Evolutionary conservation across 176 grass and related monocot species (phyloP).

Genomic region (sorghum (Sorghum bicolor)): Sorghum_bicolor_NCBIv3 NC_012879.2:9008501-9009000

Average conservation of each 20-base stretch:
- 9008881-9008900: slow-evolving; percentile 51
- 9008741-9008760: slow-evolving; percentile 54
- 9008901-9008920: slow-evolving; percentile 84
- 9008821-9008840: background rate
- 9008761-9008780: slow-evolving; percentile 83
- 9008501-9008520: slow-evolving; percentile 12
- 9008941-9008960: slow-evolving; percentile 88
- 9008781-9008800: slow-evolving; percentile 76
- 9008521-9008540: background rate
- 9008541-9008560: slow-evolving; percentile 23
- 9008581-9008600: background rate
- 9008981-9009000: slow-evolving; percentile 30
- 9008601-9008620: background rate
- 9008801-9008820: slow-evolving; percentile 25
- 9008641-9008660: no score
- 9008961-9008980: slow-evolving; percentile 35
- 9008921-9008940: slow-evolving; percentile 55
- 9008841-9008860: background rate
- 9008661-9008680: background rate
- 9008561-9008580: background rate
- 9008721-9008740: background rate
- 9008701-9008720: background rate
- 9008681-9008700: background rate
- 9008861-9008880: slow-evolving; percentile 47
- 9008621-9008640: background rate